These are phyloP conservation scores for Trebouxia sp. DNA, from an alignment of 139 green algal genomes.

Conservation along the genomic window DNA sequence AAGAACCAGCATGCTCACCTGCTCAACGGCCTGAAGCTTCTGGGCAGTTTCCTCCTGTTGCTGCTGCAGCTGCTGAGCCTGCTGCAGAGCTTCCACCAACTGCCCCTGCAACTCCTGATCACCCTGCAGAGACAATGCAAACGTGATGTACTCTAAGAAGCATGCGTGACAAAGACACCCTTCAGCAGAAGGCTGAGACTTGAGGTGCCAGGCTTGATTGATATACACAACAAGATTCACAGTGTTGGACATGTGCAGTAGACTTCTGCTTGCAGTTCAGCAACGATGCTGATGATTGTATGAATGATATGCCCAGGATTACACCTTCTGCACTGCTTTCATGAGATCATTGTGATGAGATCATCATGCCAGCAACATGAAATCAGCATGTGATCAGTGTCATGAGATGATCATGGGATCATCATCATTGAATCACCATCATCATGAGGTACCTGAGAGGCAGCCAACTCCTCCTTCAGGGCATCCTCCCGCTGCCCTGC, in stretches of 20 bases:
- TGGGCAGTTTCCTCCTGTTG: conserved; percentile 11
- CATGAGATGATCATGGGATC: neutral
- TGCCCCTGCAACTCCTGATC: neutral
- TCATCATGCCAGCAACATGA: no score
- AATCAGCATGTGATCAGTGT: neutral
- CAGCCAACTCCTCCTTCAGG: neutral
- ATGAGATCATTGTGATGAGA: neutral
- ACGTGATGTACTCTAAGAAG: no score
- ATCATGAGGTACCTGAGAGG: neutral
- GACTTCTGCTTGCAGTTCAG: no score
- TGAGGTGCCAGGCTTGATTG: no score
- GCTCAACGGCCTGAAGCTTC: conserved; percentile 4
- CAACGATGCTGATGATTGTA: no score
- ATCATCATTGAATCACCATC: no score
- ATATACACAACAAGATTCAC: no score
- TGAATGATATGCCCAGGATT: no score
- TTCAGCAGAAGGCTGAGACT: neutral
- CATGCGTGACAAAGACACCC: no score
- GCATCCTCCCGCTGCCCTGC: conserved; percentile 7
- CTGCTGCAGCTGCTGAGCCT: conserved; percentile 27
- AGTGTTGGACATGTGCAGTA: no score
- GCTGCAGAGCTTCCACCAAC: conserved; percentile 17
- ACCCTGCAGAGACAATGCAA: no score
- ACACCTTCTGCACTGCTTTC: no score
- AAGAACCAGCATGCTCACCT: neutral